phyloP scores from a whole-genome alignment of 768 basidiomycete genomes.

The Trametes sanguinea region DNA sequence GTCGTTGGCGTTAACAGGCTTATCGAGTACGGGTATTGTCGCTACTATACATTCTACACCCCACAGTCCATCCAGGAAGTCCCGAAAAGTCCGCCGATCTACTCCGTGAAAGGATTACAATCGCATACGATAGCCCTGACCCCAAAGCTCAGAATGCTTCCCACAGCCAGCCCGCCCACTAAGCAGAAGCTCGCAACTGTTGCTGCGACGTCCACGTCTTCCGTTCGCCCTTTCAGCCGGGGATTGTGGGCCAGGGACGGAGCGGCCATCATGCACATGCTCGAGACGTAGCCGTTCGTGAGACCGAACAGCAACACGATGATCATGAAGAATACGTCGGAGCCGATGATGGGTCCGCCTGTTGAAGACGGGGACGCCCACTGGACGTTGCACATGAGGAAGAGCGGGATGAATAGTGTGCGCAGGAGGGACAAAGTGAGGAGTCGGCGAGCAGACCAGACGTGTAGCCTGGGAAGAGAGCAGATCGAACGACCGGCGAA shows the following conservation, averaged over 20 bases:
- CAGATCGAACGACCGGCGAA: conserved; percentile 70
- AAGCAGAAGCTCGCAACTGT: conserved; percentile 79
- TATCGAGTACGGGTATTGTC: background rate
- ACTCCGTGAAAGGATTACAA: conserved; percentile 67
- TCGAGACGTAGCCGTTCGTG: conserved; percentile 80
- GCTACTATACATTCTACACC: conserved; percentile 7
- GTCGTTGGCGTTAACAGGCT: background rate
- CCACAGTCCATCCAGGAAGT: background rate
- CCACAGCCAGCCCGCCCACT: conserved; percentile 71
- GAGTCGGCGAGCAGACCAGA: conserved; percentile 71
- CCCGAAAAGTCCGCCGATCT: background rate
- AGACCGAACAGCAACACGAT: conserved; percentile 74
- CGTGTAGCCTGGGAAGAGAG: conserved; percentile 59
- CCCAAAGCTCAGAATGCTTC: conserved; percentile 81
- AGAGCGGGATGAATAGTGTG: conserved; percentile 81
- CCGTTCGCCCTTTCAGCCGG: conserved; percentile 60
- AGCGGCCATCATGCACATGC: conserved; percentile 79
- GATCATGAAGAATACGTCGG: conserved; percentile 74
- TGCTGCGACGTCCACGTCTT: conserved; percentile 86
- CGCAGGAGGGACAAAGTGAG: conserved; percentile 65
- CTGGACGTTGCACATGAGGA: conserved; percentile 87
- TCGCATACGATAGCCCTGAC: conserved; percentile 67
- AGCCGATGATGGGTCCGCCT: conserved; percentile 56
- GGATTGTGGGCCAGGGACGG: conserved; percentile 82
- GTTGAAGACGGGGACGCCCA: conserved; percentile 33